Evolutionary conservation across 768 basidiomycete genomes (phyloP).

Genomic region (Suillus paluster): DNA sequence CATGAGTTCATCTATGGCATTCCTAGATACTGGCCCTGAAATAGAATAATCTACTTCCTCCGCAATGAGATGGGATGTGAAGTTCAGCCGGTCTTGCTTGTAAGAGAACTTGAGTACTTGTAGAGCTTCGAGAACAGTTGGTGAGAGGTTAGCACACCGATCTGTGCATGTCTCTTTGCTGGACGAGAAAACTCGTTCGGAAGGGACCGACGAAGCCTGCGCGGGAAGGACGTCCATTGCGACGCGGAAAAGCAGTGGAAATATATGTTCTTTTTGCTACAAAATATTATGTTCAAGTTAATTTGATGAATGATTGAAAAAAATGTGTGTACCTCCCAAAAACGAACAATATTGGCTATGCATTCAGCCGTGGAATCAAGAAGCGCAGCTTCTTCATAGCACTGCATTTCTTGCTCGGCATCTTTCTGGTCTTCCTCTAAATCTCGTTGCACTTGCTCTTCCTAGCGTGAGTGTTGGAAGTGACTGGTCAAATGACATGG

Average conservation of each 20-base stretch:
- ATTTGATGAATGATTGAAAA: not conserved
- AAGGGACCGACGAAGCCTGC: slow-evolving; percentile 28
- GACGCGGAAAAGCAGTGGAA: slow-evolving; percentile 8
- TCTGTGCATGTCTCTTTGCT: slow-evolving; percentile 25
- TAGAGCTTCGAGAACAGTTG: slow-evolving; percentile 21
- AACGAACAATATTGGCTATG: slow-evolving; percentile 4
- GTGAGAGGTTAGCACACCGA: slow-evolving; percentile 23
- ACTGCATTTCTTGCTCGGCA: not conserved
- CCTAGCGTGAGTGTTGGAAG: not conserved
- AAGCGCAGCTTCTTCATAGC: not conserved
- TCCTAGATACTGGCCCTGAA: slow-evolving; percentile 1
- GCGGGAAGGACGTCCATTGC: slow-evolving; percentile 22
- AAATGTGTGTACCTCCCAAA: slow-evolving; percentile 9
- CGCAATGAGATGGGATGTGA: slow-evolving; percentile 15
- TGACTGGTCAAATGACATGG: not conserved
- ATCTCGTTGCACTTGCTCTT: not conserved
- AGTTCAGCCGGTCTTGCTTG: slow-evolving; percentile 18
- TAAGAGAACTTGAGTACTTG: slow-evolving; percentile 25
- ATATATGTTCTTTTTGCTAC: slow-evolving; percentile 13
- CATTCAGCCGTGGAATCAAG: not conserved
- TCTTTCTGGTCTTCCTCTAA: slow-evolving; percentile 5
- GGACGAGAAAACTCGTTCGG: not conserved
- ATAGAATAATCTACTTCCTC: not conserved
- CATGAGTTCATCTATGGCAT: slow-evolving; percentile 1
- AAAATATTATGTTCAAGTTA: no score